Percentiles rank a stretch among this genome's conserved stretches.
Evolutionary conservation across 2,329 filamentous ascomycete species (phyloP).

Genomic region (Alternaria gaisen): DNA sequence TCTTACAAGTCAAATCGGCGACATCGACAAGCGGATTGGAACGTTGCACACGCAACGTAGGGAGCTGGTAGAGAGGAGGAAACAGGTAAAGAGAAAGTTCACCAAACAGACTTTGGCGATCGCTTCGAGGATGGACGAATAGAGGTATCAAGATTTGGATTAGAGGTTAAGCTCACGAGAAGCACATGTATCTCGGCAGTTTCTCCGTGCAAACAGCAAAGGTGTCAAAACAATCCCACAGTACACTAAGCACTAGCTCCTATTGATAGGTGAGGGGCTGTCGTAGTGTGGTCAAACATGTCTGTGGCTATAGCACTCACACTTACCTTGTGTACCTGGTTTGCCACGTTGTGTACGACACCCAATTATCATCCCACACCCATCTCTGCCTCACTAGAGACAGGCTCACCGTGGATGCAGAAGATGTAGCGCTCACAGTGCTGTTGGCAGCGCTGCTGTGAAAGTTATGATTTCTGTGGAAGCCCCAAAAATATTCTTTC

Average conservation of each 20-base stretch:
- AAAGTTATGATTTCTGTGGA: not conserved
- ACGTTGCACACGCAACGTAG: not conserved
- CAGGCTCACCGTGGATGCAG: not conserved
- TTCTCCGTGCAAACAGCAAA: not conserved
- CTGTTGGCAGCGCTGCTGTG: not conserved
- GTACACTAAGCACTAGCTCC: not conserved
- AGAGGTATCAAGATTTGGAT: not conserved
- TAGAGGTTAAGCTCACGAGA: not conserved
- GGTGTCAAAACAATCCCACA: not conserved
- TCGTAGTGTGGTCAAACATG: not conserved
- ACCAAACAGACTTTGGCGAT: slow-evolving; percentile 6
- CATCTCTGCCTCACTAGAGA: not conserved
- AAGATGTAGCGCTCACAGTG: not conserved
- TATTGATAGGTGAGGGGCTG: not conserved
- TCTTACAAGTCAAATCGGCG: slow-evolving; percentile 1
- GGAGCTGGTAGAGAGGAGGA: not conserved
- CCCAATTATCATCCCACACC: not conserved
- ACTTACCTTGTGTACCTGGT: not conserved
- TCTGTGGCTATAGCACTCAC: not conserved
- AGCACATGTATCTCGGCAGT: not conserved
- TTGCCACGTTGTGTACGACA: not conserved
- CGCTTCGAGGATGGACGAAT: not conserved
- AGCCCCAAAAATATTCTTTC: not conserved
- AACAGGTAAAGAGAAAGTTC: slow-evolving; percentile 6
- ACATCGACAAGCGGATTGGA: slow-evolving; percentile 4